Base-by-base conservation (phyloP, 2,329 filamentous ascomycete species). In the Phaeosphaeriaceae sp. region DNA sequence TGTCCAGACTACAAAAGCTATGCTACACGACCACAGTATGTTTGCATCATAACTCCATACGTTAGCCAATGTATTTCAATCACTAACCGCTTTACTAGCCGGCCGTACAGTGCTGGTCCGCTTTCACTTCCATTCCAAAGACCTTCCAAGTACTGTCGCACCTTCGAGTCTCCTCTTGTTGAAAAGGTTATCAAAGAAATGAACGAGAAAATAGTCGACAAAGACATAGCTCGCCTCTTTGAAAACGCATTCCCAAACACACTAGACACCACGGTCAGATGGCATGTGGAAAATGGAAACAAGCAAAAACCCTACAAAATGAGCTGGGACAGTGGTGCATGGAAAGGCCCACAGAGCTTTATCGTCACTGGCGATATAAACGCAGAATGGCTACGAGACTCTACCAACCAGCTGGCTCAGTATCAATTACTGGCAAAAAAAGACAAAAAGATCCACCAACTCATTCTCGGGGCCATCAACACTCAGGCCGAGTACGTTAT, bases 401-500 rank as follows among this genome's bases (percentile, higher is more conserved):
- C 90, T 9, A 95, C 92, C 9, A 97, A 97, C 73, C 94, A 99
- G 74, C 77, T 99, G 43, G 84, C 88, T 2, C 92, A 94, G 44
- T 99, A 99, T 68, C 93, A 97, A 69, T 78, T 83, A 0, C 79
- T 99, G 18, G 89, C 92, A 2, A 90, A 86, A 65, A 90, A 90
- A 56, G 92, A 97, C 67, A 83, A 85, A 32, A 83, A 82, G 34
- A 87, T 99, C 42, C 85, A 87, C 68, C 87, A 83, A 54, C 78
- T 99, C 44, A 91, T 99, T 20, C 78, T 95, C 1, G 94, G 94
- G 17, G 93, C 93, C 34, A 96, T 97, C 76, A 96, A 96, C 72
- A 97, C 94, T 0, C 94, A 99, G 75, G 83, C 90, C 13, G 93
- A 97, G 73, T 97, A 92, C 67, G 90, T 99, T 34, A 96, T 97